Evolutionary conservation across 1,284 basidiomycete genomes (phyloP).

Genomic region (Bondarzewia mesenterica): DNA sequence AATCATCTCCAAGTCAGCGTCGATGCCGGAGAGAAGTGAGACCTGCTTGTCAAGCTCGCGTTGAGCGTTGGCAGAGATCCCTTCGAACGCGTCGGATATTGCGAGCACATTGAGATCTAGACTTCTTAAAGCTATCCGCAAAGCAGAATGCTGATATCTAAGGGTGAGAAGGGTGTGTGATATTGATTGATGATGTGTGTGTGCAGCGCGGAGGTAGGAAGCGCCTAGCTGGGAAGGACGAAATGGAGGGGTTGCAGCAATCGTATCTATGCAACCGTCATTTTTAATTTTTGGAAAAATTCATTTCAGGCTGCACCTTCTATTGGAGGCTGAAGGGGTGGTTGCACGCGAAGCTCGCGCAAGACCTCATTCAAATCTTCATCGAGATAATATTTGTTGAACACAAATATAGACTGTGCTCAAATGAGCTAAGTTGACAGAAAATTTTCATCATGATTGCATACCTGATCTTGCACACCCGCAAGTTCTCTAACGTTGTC

Average conservation of each 20-base stretch:
- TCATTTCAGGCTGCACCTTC: constrained; percentile 38
- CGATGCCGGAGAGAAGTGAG: constrained; percentile 47
- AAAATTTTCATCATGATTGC: constrained; percentile 11
- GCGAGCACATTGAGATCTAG: constrained; percentile 66
- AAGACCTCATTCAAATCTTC: constrained; percentile 57
- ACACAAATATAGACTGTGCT: constrained; percentile 65
- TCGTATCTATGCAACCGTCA: constrained; percentile 36
- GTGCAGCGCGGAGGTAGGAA: constrained; percentile 55
- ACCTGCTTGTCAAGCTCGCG: constrained; percentile 60
- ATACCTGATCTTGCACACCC: constrained; percentile 62
- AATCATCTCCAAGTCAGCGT: constrained; percentile 64
- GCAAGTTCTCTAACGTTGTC: constrained; percentile 67
- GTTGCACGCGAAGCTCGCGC: constrained; percentile 45
- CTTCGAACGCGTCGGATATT: constrained; percentile 62
- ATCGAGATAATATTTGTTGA: constrained; percentile 72
- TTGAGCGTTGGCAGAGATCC: constrained; percentile 42
- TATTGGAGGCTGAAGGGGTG: constrained; percentile 54
- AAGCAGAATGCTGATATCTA: constrained; percentile 54
- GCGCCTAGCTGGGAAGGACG: constrained; percentile 56
- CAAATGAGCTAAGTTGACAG: neutral
- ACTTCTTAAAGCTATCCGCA: constrained; percentile 57
- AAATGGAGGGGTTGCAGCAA: constrained; percentile 63
- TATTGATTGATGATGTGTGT: constrained; percentile 52
- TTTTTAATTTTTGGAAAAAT: neutral
- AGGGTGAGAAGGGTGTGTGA: constrained; percentile 41